phyloP scores from a whole-genome alignment of 1,284 basidiomycete species.

The Afroboletus lepidellus region DNA sequence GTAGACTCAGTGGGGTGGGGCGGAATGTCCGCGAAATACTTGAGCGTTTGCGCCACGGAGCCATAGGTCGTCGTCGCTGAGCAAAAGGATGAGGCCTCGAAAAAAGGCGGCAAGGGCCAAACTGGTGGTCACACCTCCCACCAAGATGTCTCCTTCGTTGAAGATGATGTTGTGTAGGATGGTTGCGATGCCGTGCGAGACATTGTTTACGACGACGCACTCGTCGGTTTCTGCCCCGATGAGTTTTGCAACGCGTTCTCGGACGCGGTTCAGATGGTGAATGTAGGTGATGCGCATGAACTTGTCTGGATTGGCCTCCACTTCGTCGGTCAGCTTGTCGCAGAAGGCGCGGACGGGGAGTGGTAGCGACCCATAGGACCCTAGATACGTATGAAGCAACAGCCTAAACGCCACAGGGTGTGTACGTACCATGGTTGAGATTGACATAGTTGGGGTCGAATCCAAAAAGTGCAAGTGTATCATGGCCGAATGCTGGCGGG shows the following conservation, averaged over 20 bases:
- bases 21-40: conserved; percentile 58
- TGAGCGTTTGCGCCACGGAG: conserved; percentile 55
- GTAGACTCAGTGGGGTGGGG: conserved; percentile 52
- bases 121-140: conserved; percentile 32
- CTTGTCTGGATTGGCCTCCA: conserved; percentile 63
- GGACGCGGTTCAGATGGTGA: conserved; percentile 35
- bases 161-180: conserved; percentile 60
- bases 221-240: conserved; percentile 62
- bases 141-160: conserved; percentile 46
- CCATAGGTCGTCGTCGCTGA: conserved; percentile 69
- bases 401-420: not conserved
- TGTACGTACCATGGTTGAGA: conserved; percentile 58
- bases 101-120: not conserved
- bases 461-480: conserved; percentile 49
- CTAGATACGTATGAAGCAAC: conserved; percentile 33
- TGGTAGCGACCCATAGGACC: conserved; percentile 70
- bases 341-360: conserved; percentile 55
- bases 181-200: conserved; percentile 67
- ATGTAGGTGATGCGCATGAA: conserved; percentile 52
- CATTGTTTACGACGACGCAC: conserved; percentile 65
- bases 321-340: conserved; percentile 43
- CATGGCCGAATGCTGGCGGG: conserved; percentile 53
- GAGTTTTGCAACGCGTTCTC: conserved; percentile 55
- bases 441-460: conserved; percentile 59
- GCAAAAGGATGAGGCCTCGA: not conserved